Evolutionary conservation across 768 basidiomycete species (phyloP).

Genomic region (Boletus sensibilis): DNA sequence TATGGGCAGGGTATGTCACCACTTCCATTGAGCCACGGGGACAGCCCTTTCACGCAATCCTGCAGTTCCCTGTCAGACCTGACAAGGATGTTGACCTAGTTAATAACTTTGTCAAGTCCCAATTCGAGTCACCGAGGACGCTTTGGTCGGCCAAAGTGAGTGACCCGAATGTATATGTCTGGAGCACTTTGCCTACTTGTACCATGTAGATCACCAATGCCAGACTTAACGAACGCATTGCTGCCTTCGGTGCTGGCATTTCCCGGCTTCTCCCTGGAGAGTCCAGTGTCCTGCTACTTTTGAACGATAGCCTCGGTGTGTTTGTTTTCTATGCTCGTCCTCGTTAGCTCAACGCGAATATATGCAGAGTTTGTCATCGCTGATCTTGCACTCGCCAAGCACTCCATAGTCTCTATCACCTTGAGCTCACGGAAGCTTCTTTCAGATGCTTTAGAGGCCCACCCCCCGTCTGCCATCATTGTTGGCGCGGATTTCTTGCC

Average conservation of each 20-base stretch:
- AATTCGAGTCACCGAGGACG: slow-evolving; percentile 64
- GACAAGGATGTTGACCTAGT: slow-evolving; percentile 68
- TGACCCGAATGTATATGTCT: neutral
- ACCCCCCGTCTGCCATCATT: slow-evolving; percentile 73
- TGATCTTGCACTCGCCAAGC: slow-evolving; percentile 74
- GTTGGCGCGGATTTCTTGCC: slow-evolving; percentile 65
- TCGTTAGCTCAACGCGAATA: neutral
- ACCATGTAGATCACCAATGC: slow-evolving; percentile 68
- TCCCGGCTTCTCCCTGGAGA: slow-evolving; percentile 53
- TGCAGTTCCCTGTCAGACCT: slow-evolving; percentile 72
- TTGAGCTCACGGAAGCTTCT: slow-evolving; percentile 61
- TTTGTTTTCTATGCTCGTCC: neutral
- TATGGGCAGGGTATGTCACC: slow-evolving; percentile 65
- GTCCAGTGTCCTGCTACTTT: slow-evolving; percentile 69
- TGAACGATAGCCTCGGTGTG: slow-evolving; percentile 78
- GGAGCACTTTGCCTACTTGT: neutral
- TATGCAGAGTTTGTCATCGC: slow-evolving; percentile 69
- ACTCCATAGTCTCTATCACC: slow-evolving; percentile 68
- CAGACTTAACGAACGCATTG: slow-evolving; percentile 65
- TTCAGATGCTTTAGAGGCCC: slow-evolving; percentile 57
- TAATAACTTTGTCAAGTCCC: slow-evolving; percentile 64
- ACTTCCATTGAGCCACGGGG: slow-evolving; percentile 2
- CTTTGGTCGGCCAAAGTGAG: slow-evolving; percentile 78
- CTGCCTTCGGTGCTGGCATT: slow-evolving; percentile 73
- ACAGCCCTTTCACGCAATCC: neutral